Conservation (phyloP, 2,329 filamentous ascomycete genomes). For the Phialemoniopsis sp. region DNA sequence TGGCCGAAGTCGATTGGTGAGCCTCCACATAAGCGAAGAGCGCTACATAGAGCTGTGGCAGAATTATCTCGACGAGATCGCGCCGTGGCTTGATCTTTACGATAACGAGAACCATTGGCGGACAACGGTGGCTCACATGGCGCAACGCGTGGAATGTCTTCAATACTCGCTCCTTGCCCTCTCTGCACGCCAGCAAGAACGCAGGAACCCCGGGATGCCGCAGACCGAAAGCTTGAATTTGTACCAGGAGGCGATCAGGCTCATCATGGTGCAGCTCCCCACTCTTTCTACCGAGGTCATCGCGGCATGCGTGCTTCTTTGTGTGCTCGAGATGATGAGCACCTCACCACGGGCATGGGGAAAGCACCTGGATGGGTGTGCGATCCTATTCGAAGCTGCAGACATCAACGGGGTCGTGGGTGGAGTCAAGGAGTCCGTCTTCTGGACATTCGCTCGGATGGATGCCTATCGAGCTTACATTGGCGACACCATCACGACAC, state of each 20-base stretch:
- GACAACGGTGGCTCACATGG: too few species aligned
- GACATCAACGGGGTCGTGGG: constrained; percentile 42
- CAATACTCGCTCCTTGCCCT: constrained; percentile 45
- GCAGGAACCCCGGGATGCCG: constrained; percentile 18
- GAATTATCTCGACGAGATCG: constrained; percentile 7
- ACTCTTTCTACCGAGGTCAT: constrained; percentile 44
- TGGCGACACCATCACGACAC: constrained; percentile 42
- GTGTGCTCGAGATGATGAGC: constrained; percentile 50
- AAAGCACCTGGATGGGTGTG: constrained; percentile 47
- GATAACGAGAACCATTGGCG: too few species aligned
- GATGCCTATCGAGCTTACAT: constrained; percentile 50
- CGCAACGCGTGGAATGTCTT: constrained; percentile 14
- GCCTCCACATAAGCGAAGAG: too few species aligned
- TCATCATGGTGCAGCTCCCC: constrained; percentile 41
- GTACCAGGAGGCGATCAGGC: constrained; percentile 47
- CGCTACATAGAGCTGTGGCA: too few species aligned
- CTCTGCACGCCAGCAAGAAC: constrained; percentile 45
- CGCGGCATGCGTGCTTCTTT: constrained; percentile 47
- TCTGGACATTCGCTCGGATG: constrained; percentile 53
- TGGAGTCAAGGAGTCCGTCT: constrained; percentile 43
- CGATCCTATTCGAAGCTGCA: constrained; percentile 42
- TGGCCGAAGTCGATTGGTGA: too few species aligned
- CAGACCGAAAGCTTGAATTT: constrained; percentile 39
- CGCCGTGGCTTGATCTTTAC: constrained; percentile 8
- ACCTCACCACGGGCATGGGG: constrained; percentile 43